A percentile compares a stretch with the other conserved stretches of the same genome.
Conservation (phyloP, 495 filamentous ascomycete species). For the Penicillium cinerascens region DNA sequence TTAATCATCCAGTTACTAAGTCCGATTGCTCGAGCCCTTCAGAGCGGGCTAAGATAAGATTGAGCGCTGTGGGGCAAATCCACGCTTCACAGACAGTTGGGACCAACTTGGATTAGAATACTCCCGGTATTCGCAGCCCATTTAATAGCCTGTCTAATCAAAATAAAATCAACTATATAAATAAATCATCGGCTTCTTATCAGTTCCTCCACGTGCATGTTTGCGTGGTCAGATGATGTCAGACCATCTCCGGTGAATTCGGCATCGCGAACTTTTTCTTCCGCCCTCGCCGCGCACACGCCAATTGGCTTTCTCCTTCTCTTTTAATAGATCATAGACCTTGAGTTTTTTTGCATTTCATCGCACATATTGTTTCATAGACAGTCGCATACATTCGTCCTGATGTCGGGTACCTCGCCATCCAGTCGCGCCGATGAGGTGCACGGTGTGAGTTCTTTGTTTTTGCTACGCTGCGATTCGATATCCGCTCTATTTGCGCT, state of each 20-base stretch:
- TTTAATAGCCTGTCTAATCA: too few species aligned
- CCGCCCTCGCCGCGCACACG: neutral
- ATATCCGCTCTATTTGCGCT: neutral
- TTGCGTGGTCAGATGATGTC: conserved; percentile 31
- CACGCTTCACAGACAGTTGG: neutral
- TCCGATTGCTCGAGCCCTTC: neutral
- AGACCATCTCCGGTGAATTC: conserved; percentile 24
- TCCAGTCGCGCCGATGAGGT: conserved; percentile 43
- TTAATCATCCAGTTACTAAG: too few species aligned
- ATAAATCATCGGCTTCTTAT: neutral
- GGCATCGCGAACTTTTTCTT: conserved; percentile 20
- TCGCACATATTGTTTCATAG: neutral
- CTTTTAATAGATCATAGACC: neutral
- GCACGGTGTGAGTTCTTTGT: conserved; percentile 35
- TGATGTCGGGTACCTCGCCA: conserved; percentile 25
- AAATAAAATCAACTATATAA: too few species aligned
- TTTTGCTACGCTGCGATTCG: neutral
- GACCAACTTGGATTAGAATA: neutral
- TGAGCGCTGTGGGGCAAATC: conserved; percentile 1
- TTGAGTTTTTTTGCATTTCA: neutral
- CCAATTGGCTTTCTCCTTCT: neutral
- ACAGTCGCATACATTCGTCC: neutral
- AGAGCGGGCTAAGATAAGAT: neutral
- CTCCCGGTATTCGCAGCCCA: neutral
- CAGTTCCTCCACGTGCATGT: neutral